phyloP scores from a whole-genome alignment of 176 grass and related monocot species.

The Hyparrhenia diplandra region DNA sequence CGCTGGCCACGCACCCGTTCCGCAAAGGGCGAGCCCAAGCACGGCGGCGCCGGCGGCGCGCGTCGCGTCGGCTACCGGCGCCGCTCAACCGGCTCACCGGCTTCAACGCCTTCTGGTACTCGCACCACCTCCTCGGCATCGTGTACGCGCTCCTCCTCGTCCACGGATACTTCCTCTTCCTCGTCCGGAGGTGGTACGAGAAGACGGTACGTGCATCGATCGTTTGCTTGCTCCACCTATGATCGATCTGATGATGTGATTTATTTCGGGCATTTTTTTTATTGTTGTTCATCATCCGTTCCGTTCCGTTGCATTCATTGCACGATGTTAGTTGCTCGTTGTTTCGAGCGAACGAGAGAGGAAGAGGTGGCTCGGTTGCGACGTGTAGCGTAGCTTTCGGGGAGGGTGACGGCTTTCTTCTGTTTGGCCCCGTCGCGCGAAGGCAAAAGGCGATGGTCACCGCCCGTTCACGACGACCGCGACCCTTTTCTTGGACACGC shows the following conservation, averaged over 20 bases:
- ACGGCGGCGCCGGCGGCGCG: background rate
- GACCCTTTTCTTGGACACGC: background rate
- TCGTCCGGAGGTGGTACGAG: constrained; percentile 75
- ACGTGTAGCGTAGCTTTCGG: background rate
- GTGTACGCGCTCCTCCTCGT: constrained; percentile 69
- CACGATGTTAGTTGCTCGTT: background rate
- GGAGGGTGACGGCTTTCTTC: background rate
- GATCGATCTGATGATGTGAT: no score
- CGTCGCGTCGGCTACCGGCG: constrained; percentile 39
- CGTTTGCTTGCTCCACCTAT: no score
- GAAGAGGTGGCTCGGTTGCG: background rate
- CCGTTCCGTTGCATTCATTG: background rate
- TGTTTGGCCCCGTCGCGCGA: background rate
- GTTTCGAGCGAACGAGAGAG: background rate
- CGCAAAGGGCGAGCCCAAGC: constrained; percentile 64
- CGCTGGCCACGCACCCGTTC: constrained; percentile 88
- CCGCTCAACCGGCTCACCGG: constrained; percentile 74
- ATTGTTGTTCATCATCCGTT: no score
- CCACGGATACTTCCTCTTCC: constrained; percentile 90
- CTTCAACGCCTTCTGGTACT: constrained; percentile 99
- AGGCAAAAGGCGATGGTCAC: background rate
- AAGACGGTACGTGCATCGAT: constrained; percentile 68
- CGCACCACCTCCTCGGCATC: constrained; percentile 82
- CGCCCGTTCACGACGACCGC: background rate
- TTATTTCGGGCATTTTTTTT: background rate